phyloP scores from a whole-genome alignment of 2,329 filamentous ascomycete genomes.

The Alternaria ethzedia region DNA sequence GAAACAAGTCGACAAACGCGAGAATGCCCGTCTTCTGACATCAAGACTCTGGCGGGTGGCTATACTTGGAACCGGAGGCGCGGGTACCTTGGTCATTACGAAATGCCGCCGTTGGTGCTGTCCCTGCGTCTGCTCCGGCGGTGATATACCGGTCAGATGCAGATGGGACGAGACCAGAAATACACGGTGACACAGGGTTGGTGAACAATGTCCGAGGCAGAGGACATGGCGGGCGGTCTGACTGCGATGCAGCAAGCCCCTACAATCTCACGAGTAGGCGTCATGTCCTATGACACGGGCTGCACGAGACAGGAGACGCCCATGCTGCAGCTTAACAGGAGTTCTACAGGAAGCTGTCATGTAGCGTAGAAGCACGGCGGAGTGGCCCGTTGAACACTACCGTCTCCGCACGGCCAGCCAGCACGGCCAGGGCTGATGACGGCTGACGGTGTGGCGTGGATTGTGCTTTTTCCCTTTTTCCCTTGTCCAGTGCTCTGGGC shows the following conservation, averaged over 20 bases:
- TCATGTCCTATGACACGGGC: slow-evolving; percentile 8
- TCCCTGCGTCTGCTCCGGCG: slow-evolving; percentile 22
- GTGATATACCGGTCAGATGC: slow-evolving; percentile 6
- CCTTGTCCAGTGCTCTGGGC: slow-evolving; percentile 13
- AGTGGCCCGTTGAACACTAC: slow-evolving; percentile 7
- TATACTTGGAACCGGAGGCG: slow-evolving; percentile 6
- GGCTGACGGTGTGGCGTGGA: slow-evolving; percentile 14
- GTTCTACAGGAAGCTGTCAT: neutral
- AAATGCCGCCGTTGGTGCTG: slow-evolving; percentile 7
- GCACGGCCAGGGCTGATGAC: slow-evolving; percentile 12
- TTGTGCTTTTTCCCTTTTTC: slow-evolving; percentile 18
- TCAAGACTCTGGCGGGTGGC: neutral
- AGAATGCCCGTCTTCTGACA: neutral
- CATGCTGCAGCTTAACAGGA: neutral
- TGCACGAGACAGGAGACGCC: slow-evolving; percentile 3
- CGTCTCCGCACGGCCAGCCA: slow-evolving; percentile 7
- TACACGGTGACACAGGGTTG: neutral
- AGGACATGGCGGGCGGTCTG: slow-evolving; percentile 1
- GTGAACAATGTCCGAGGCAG: neutral
- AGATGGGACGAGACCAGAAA: slow-evolving; percentile 4
- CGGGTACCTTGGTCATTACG: slow-evolving; percentile 2
- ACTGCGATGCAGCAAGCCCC: slow-evolving; percentile 1
- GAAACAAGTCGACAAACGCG: neutral
- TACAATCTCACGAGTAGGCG: slow-evolving; percentile 20
- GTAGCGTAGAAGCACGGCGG: neutral